Conservation (phyloP, 176 grass and related monocot genomes). For the Rhynchospora breviuscula region DNA sequence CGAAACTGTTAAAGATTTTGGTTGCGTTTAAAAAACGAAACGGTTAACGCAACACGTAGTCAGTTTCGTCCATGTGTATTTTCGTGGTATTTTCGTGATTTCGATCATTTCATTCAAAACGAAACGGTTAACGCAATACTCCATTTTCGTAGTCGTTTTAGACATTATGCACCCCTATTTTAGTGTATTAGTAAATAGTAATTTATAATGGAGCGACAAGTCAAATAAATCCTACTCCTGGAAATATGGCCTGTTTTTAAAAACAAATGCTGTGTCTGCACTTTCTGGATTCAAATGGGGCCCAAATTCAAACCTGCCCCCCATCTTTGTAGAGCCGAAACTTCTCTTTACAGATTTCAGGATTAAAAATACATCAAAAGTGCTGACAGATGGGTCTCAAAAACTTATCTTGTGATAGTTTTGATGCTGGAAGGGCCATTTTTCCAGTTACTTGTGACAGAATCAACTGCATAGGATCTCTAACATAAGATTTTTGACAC, state of each 20-base stretch:
- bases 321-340: neutral
- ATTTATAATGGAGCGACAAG: neutral
- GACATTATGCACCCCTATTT: no score
- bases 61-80: no score
- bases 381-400: neutral
- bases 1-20: no score
- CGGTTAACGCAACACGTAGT: no score
- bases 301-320: neutral
- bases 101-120: no score
- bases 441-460: neutral
- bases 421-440: neutral
- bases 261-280: neutral
- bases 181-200: neutral
- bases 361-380: no score
- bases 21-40: no score
- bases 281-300: neutral
- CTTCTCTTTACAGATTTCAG: neutral
- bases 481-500: neutral
- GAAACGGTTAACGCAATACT: no score
- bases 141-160: no score
- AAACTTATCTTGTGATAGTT: neutral
- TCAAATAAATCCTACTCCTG: neutral
- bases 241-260: neutral
- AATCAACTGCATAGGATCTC: neutral
- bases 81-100: no score